Conservation (phyloP, 805 yeast genomes). For the Candida germanica region DNA sequence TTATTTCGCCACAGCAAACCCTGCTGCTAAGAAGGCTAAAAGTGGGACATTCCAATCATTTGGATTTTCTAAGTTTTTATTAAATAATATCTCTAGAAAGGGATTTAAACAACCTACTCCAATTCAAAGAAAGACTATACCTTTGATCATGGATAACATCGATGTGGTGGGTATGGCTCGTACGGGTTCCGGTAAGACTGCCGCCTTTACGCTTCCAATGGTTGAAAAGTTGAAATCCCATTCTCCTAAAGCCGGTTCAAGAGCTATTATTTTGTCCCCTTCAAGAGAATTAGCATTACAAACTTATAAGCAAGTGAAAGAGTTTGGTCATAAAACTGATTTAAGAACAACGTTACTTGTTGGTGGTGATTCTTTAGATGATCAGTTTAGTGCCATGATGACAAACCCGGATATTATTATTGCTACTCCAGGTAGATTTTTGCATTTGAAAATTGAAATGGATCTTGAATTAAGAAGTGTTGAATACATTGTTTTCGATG, state of each 20-base stretch:
- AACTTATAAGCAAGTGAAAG: constrained; percentile 84
- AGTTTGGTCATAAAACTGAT: constrained; percentile 80
- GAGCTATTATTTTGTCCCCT: constrained; percentile 89
- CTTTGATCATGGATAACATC: constrained; percentile 77
- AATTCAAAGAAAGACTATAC: constrained; percentile 93
- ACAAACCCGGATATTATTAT: constrained; percentile 89
- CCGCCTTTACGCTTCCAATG: constrained; percentile 91
- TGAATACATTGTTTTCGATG: constrained; percentile 93
- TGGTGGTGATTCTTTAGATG: constrained; percentile 99
- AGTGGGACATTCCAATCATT: constrained; percentile 86
- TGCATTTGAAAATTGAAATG: constrained; percentile 97
- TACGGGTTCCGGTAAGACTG: constrained; percentile 98
- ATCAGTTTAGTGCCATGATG: constrained; percentile 91
- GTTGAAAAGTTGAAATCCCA: constrained; percentile 81
- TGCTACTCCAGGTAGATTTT: constrained; percentile 97
- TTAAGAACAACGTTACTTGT: constrained; percentile 76
- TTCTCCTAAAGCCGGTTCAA: constrained; percentile 80
- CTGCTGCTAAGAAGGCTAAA: constrained; percentile 56
- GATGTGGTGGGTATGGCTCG: constrained; percentile 99
- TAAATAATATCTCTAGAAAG: constrained; percentile 70
- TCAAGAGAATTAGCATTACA: constrained; percentile 95
- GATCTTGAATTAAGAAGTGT: constrained; percentile 74
- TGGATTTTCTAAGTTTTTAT: constrained; percentile 73
- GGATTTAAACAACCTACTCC: constrained; percentile 97
- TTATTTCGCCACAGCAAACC: constrained; percentile 40